Conservation (phyloP, 1,284 basidiomycete genomes). For the Ceratobasidium sp. region DNA sequence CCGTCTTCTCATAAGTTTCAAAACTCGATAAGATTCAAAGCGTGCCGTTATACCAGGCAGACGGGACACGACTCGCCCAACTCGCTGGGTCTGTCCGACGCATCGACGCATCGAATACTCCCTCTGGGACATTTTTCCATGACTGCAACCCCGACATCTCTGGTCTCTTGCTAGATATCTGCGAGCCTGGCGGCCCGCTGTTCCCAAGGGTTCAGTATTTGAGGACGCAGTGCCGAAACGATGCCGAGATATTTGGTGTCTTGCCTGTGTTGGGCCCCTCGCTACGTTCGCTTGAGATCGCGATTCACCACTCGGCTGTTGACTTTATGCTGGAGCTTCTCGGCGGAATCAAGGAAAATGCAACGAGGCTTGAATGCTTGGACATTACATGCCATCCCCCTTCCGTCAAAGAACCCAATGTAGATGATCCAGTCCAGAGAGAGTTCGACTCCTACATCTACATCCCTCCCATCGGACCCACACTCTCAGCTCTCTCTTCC, state of each 20-base stretch:
- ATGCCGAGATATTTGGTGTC: slow-evolving; percentile 26
- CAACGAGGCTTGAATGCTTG: slow-evolving; percentile 9
- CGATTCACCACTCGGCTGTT: slow-evolving; percentile 22
- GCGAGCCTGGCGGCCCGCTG: neutral
- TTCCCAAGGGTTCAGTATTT: slow-evolving; percentile 18
- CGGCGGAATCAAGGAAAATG: neutral
- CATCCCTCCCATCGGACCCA: slow-evolving; percentile 16
- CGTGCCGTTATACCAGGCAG: slow-evolving; percentile 33
- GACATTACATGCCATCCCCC: slow-evolving; percentile 16
- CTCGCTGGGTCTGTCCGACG: slow-evolving; percentile 6
- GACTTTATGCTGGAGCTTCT: slow-evolving; percentile 37
- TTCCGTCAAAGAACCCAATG: neutral
- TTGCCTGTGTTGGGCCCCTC: slow-evolving; percentile 25
- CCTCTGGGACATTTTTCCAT: slow-evolving; percentile 14
- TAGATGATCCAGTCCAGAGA: neutral
- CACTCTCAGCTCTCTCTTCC: neutral
- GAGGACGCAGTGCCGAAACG: slow-evolving; percentile 28
- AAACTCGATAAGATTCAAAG: slow-evolving; percentile 20
- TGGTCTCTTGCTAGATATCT: slow-evolving; percentile 10
- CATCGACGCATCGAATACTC: slow-evolving; percentile 7
- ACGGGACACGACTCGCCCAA: neutral
- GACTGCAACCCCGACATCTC: slow-evolving; percentile 37
- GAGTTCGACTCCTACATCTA: slow-evolving; percentile 31
- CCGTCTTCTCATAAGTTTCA: neutral
- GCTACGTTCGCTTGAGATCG: slow-evolving; percentile 16